A percentile compares a stretch with the other conserved stretches of the same genome.
Conservation (phyloP, 768 basidiomycete genomes). For the Suillus clintonianus region DNA sequence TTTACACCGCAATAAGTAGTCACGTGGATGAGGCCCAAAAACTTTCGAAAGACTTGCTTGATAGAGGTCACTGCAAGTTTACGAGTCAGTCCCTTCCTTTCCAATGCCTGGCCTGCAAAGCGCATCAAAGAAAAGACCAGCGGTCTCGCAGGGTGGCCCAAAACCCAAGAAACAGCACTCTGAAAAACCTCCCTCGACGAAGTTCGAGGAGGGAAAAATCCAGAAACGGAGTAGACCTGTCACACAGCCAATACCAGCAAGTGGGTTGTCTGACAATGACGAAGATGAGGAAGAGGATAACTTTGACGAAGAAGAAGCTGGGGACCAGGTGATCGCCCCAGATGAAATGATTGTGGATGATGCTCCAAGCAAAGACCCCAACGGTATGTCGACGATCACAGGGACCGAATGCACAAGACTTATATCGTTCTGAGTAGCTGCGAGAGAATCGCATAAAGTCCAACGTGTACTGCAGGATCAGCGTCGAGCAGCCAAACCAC, state of each 20-base stretch:
- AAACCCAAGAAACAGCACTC: slow-evolving; percentile 55
- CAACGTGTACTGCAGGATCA: slow-evolving; percentile 69
- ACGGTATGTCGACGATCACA: slow-evolving; percentile 46
- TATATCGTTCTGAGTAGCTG: slow-evolving; percentile 38
- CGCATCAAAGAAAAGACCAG: slow-evolving; percentile 51
- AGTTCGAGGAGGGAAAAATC: slow-evolving; percentile 31
- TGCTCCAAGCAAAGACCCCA: slow-evolving; percentile 49
- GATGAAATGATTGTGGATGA: slow-evolving; percentile 35
- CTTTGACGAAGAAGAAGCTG: slow-evolving; percentile 40
- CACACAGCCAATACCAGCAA: slow-evolving; percentile 41
- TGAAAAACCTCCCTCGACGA: slow-evolving; percentile 32
- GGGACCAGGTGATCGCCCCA: slow-evolving; percentile 28
- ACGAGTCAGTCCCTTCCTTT: background rate
- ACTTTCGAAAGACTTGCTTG: background rate
- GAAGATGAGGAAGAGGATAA: slow-evolving; percentile 36
- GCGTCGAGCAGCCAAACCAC: slow-evolving; percentile 75
- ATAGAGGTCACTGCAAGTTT: background rate
- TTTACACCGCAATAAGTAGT: background rate
- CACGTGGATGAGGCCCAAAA: slow-evolving; percentile 1
- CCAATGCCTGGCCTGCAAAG: slow-evolving; percentile 46
- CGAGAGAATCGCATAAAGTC: slow-evolving; percentile 69
- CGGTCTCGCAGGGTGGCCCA: slow-evolving; percentile 47
- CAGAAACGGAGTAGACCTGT: slow-evolving; percentile 67
- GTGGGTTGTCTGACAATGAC: slow-evolving; percentile 42
- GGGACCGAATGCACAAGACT: slow-evolving; percentile 6